Conservation (phyloP, 2,329 filamentous ascomycete genomes). For the Colletotrichum ledebouriae region DNA sequence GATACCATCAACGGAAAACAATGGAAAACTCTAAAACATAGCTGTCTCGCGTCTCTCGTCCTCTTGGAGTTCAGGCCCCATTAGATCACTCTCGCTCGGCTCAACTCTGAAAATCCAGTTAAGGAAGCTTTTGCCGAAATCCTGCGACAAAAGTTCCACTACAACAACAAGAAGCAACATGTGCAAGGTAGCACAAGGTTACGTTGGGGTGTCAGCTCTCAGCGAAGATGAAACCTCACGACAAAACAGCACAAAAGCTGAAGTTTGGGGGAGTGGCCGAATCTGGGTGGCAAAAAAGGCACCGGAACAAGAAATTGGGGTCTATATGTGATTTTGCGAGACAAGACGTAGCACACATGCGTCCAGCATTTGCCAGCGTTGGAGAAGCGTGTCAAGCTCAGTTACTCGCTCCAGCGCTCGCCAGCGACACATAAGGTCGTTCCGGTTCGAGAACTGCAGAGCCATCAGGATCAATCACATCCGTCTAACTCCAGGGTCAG, state of each 20-base stretch:
- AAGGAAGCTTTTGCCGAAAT: not conserved
- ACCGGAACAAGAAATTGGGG: conserved; percentile 12
- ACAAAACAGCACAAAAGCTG: conserved; percentile 2
- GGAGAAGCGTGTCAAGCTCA: conserved; percentile 37
- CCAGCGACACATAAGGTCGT: conserved; percentile 8
- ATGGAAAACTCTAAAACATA: conserved; percentile 29
- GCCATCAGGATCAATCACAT: conserved; percentile 28
- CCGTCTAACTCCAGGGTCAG: conserved; percentile 18
- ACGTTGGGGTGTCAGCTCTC: conserved; percentile 21
- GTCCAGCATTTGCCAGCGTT: conserved; percentile 27
- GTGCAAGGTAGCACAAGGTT: not conserved
- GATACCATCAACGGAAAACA: conserved; percentile 42
- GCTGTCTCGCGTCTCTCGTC: not conserved
- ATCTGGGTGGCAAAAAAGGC: not conserved
- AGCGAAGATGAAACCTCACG: conserved; percentile 5
- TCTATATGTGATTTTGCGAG: conserved; percentile 35
- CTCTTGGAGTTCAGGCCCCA: not conserved
- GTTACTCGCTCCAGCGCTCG: conserved; percentile 17
- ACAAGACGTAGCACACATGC: conserved; percentile 20
- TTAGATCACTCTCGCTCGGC: not conserved
- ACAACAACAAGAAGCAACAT: not conserved
- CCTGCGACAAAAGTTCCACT: not conserved
- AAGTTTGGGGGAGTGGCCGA: not conserved
- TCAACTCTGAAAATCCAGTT: not conserved
- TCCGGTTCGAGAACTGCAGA: conserved; percentile 29